Evolutionary conservation across 169 alveolate species (phyloP), one percentile per base, ranked within the genome.

Genomic region (Eimeria praecox): DNA sequence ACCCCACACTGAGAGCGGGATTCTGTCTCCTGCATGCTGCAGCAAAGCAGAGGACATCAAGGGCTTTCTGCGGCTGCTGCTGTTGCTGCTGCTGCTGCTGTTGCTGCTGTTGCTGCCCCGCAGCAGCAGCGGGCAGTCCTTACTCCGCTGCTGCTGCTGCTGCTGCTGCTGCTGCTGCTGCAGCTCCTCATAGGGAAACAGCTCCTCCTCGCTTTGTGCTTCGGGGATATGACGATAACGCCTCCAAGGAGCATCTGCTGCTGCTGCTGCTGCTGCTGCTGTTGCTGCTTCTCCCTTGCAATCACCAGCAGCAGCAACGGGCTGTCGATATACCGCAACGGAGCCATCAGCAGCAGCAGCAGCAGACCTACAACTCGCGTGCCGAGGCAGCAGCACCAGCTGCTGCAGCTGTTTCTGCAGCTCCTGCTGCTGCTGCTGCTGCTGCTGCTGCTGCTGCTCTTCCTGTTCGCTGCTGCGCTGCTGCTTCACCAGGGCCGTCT

Each of bases 1-100:
- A 27, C 46, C 3, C 5, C 2, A n/a, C 14, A 38, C 46, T 12
- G n/a, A 3, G 44, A 3, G n/a, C 8, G 82, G 22, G 2, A 44
- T 44, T 2, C 8, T 18, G 82, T 71, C 82, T 8, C 82, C 82
- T 33, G 82, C 82, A 8, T 71, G 82, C 82, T 71, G 82, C 82
- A 3, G 40, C 82, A 71, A 38, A 3, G 82, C 8, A 38, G 40
- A 5, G 82, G 42, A 71, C 12, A 38, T 2, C 82, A n/a, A 12
- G 46, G 46, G 82, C 66, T 27, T 56, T 56, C 66, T 71, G 52
- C 82, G 12, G 52, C 40, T 33, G 40, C 46, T 5, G 52, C 24
- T 71, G 82, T 16, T n/a, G 82, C 44, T 71, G 46, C 12, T 71
- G 82, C 82, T 27, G 82, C 42, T 71, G 82, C 82, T 71, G 82